Evolutionary conservation across 495 filamentous ascomycete species (phyloP).

Genomic region (Neurospora sp.): DNA sequence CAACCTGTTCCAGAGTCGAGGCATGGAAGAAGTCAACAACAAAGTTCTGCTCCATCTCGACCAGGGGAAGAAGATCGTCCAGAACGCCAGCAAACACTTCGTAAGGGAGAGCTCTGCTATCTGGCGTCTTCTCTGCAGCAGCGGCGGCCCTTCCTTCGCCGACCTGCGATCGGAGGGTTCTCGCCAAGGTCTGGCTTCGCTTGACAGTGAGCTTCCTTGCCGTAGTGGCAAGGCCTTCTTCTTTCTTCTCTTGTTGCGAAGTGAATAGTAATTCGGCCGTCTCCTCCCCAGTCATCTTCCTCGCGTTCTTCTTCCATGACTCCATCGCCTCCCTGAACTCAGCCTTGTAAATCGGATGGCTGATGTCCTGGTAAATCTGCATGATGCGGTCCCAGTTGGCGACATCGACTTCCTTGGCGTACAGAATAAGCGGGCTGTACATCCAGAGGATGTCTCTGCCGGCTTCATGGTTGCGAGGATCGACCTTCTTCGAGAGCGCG

Average conservation of each 20-base stretch:
- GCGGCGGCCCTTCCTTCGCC: slow-evolving; percentile 51
- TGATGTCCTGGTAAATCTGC: slow-evolving; percentile 66
- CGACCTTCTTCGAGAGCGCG: slow-evolving; percentile 42
- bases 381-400: slow-evolving; percentile 72
- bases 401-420: slow-evolving; percentile 70
- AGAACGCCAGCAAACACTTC: slow-evolving; percentile 78
- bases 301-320: slow-evolving; percentile 73
- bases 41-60: slow-evolving; percentile 91
- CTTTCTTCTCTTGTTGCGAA: slow-evolving; percentile 73
- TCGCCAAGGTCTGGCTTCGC: slow-evolving; percentile 67
- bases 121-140: slow-evolving; percentile 49
- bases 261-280: slow-evolving; percentile 72
- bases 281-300: slow-evolving; percentile 76
- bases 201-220: slow-evolving; percentile 90
- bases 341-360: slow-evolving; percentile 65
- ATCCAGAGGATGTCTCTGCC: slow-evolving; percentile 58
- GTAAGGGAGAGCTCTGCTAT: slow-evolving; percentile 59
- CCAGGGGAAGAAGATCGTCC: slow-evolving; percentile 65
- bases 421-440: slow-evolving; percentile 76
- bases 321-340: slow-evolving; percentile 71
- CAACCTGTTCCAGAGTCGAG: slow-evolving; percentile 60
- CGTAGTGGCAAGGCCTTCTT: slow-evolving; percentile 58
- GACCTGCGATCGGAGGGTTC: slow-evolving; percentile 59
- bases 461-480: slow-evolving; percentile 42
- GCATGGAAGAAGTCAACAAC: slow-evolving; percentile 88